These are phyloP conservation scores for Trichoderma asperellum DNA, from an alignment of 2,329 filamentous ascomycete genomes.

Conservation along the genomic window DNA sequence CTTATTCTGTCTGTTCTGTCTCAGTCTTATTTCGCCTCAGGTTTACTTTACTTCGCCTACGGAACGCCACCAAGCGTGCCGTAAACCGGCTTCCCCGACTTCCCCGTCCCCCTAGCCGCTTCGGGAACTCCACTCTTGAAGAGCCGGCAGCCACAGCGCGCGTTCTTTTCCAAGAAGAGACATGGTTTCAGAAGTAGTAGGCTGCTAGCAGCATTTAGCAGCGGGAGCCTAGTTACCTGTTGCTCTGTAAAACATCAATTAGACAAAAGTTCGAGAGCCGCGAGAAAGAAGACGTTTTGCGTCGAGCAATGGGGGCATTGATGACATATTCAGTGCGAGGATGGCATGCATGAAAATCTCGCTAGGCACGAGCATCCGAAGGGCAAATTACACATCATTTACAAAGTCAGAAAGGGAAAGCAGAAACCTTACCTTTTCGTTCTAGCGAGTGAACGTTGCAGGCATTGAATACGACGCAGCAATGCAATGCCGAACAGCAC, in stretches of 20 bases:
- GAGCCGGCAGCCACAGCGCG: slow-evolving; percentile 13
- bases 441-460: background rate
- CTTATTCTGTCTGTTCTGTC: background rate
- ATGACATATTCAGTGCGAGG: background rate
- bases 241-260: background rate
- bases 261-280: background rate
- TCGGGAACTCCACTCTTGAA: slow-evolving; percentile 1
- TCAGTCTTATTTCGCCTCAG: background rate
- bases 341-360: background rate
- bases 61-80: background rate
- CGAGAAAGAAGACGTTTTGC: background rate
- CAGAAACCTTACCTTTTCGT: background rate
- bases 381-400: background rate
- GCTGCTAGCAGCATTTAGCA: background rate
- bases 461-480: background rate
- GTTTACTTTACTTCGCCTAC: background rate
- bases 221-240: background rate
- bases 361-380: background rate
- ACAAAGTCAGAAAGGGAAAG: background rate
- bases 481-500: background rate
- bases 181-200: background rate
- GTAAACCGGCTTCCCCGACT: slow-evolving; percentile 2
- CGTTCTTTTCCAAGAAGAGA: slow-evolving; percentile 9
- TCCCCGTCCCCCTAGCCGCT: slow-evolving; percentile 1
- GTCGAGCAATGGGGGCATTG: background rate